These are phyloP conservation scores for Prunus mongolica DNA, from an alignment of 306 rosid species.

Conservation along the genomic window DNA sequence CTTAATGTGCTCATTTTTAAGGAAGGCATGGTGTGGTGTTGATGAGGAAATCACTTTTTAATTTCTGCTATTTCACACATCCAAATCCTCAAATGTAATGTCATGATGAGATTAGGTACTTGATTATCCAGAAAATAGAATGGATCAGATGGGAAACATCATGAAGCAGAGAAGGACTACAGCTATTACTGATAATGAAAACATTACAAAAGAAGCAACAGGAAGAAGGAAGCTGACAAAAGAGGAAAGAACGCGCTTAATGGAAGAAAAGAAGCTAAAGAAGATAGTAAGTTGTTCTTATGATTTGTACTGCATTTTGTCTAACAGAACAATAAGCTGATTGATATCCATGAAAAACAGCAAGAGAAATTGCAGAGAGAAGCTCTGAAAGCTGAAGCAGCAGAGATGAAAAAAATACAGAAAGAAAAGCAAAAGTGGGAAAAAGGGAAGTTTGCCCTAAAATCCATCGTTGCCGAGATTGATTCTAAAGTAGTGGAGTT, in stretches of 20 bases:
- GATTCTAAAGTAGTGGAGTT: slow-evolving; percentile 82
- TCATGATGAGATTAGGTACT: slow-evolving; percentile 24
- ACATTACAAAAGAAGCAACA: slow-evolving; percentile 19
- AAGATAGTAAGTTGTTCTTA: slow-evolving; percentile 55
- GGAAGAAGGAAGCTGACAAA: slow-evolving; percentile 58
- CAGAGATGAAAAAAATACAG: slow-evolving; percentile 66
- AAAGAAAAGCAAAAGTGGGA: slow-evolving; percentile 90
- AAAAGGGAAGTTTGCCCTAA: slow-evolving; percentile 75
- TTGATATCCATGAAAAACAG: slow-evolving; percentile 35
- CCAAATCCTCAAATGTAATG: neutral
- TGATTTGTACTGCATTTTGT: slow-evolving; percentile 13
- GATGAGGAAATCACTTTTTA: neutral
- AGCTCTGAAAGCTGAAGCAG: slow-evolving; percentile 85
- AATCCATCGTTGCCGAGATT: slow-evolving; percentile 80
- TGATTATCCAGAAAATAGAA: slow-evolving; percentile 39
- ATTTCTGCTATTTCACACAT: neutral
- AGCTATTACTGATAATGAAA: slow-evolving; percentile 22
- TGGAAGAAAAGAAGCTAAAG: slow-evolving; percentile 75
- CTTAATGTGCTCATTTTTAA: neutral
- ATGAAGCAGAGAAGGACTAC: slow-evolving; percentile 22
- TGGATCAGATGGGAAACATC: slow-evolving; percentile 38
- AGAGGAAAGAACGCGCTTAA: slow-evolving; percentile 66
- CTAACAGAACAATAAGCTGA: slow-evolving; percentile 19
- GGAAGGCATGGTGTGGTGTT: neutral
- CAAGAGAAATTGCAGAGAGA: slow-evolving; percentile 75